Percentiles rank a stretch among this genome's conserved stretches.
Evolutionary conservation across 2,329 filamentous ascomycete species (phyloP).

Genomic region (Diaporthe caulivora): DNA sequence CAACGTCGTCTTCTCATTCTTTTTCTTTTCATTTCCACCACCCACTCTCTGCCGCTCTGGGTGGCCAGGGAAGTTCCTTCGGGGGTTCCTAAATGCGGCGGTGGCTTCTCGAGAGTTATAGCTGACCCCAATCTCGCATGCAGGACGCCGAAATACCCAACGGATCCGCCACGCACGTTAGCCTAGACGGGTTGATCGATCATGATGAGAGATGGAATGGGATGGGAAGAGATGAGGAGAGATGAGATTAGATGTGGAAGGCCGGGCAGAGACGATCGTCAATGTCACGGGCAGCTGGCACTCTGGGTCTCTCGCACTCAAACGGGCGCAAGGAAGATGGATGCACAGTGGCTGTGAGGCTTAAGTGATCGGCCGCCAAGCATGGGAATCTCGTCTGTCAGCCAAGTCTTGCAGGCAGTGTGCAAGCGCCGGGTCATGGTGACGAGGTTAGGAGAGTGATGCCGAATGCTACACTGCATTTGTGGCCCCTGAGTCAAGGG

Average conservation of each 20-base stretch:
- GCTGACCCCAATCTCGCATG: slow-evolving; percentile 24
- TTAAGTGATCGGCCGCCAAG: not conserved
- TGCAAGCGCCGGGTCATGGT: slow-evolving; percentile 3
- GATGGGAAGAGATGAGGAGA: not conserved
- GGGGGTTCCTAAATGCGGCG: not conserved
- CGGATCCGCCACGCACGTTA: not conserved
- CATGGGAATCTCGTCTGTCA: not conserved
- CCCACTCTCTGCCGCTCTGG: not conserved
- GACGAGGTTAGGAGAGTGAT: not conserved
- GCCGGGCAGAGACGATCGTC: not conserved
- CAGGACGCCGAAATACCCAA: slow-evolving; percentile 19
- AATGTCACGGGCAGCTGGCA: too few species aligned
- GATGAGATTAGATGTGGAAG: slow-evolving; percentile 5
- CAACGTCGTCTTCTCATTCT: not conserved
- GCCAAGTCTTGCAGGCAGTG: not conserved
- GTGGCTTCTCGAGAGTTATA: not conserved
- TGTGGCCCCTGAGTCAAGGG: slow-evolving; percentile 32
- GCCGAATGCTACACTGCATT: slow-evolving; percentile 3
- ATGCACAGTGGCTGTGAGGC: slow-evolving; percentile 2
- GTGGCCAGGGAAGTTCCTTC: not conserved
- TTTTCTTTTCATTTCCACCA: not conserved
- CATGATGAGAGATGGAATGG: not conserved
- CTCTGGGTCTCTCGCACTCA: not conserved
- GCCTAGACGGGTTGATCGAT: not conserved
- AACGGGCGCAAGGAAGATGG: not conserved